Conservation (phyloP, 176 grass and related monocot species). For the Carex littledalei region DNA sequence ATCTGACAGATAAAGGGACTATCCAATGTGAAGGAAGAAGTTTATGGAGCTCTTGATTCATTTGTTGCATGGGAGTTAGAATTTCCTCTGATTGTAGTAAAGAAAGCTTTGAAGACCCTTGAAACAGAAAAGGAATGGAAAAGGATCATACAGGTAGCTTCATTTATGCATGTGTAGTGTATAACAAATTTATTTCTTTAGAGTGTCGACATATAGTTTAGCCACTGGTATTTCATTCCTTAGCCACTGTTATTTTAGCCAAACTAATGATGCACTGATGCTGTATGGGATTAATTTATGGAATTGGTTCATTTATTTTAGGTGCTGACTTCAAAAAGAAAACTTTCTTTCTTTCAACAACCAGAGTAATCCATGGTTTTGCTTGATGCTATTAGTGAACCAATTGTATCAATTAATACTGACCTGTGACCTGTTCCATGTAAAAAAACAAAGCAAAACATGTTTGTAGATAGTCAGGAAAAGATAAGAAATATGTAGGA, state of each 20-base stretch:
- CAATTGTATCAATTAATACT: neutral
- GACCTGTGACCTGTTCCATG: neutral
- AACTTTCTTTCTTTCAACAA: neutral
- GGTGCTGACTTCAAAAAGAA: neutral
- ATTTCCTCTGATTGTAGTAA: slow-evolving; percentile 92
- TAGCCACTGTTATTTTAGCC: neutral
- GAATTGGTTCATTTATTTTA: neutral
- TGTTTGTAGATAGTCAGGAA: neutral
- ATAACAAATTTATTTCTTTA: neutral
- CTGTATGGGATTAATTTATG: neutral
- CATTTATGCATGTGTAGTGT: neutral
- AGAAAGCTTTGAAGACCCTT: slow-evolving; percentile 85
- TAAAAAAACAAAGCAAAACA: neutral
- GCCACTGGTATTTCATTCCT: neutral
- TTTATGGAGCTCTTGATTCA: slow-evolving; percentile 94
- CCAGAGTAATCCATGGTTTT: neutral
- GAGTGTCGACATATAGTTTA: neutral
- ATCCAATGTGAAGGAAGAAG: slow-evolving; percentile 95
- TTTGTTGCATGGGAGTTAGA: slow-evolving; percentile 98
- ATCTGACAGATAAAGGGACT: slow-evolving; percentile 61
- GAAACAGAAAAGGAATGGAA: slow-evolving; percentile 95
- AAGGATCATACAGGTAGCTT: slow-evolving; percentile 80
- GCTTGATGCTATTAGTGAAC: neutral
- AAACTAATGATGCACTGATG: neutral
- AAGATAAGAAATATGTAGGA: neutral